Evolutionary conservation across 2,329 filamentous ascomycete genomes (phyloP).

Genomic region (Talaromyces sp.): DNA sequence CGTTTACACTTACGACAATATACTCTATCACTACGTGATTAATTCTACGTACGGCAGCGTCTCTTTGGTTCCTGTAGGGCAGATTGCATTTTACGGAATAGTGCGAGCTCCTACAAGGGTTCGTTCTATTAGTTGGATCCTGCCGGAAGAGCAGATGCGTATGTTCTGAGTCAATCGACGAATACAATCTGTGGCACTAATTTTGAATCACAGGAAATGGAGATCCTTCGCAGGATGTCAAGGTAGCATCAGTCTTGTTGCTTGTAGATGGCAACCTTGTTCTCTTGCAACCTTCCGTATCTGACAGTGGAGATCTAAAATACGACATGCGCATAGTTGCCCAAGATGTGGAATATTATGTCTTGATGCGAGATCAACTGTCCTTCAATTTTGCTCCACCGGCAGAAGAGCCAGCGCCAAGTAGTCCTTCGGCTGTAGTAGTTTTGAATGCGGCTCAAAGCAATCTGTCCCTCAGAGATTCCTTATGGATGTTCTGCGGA

Average conservation of each 20-base stretch:
- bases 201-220: conserved; percentile 59
- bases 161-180: conserved; percentile 28
- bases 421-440: conserved; percentile 49
- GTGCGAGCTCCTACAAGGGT: conserved; percentile 90
- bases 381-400: conserved; percentile 48
- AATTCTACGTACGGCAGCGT: conserved; percentile 67
- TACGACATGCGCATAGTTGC: conserved; percentile 98
- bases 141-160: conserved; percentile 84
- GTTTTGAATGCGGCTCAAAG: conserved; percentile 44
- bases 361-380: conserved; percentile 81
- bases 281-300: conserved; percentile 79
- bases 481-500: conserved; percentile 92
- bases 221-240: conserved; percentile 92
- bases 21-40: conserved; percentile 92
- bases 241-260: conserved; percentile 88
- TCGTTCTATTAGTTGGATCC: conserved; percentile 88
- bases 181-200: conserved; percentile 19
- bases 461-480: conserved; percentile 68
- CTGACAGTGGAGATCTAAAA: conserved; percentile 79
- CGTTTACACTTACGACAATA: conserved; percentile 95
- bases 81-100: conserved; percentile 96
- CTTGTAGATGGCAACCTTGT: conserved; percentile 97
- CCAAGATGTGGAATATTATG: conserved; percentile 94
- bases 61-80: conserved; percentile 85
- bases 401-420: conserved; percentile 47